phyloP scores from a whole-genome alignment of 2,329 filamentous ascomycete genomes.

The Hypoxylon sp. region DNA sequence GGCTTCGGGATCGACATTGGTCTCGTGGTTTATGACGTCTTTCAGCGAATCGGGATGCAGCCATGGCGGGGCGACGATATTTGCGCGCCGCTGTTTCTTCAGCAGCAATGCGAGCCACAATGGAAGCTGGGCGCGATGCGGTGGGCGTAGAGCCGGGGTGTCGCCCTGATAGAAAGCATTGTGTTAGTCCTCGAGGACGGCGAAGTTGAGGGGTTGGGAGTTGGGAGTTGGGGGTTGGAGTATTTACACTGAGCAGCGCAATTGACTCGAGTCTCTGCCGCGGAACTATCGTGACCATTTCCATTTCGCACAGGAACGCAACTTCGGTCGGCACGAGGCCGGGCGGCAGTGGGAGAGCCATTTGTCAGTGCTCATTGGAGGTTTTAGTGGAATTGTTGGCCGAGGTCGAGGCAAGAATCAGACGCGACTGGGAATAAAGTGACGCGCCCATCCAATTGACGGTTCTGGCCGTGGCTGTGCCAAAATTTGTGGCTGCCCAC shows the following conservation, averaged over 20 bases:
- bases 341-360: slow-evolving; percentile 54
- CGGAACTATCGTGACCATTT: slow-evolving; percentile 91
- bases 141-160: slow-evolving; percentile 82
- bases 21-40: slow-evolving; percentile 86
- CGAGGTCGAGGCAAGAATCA: slow-evolving; percentile 9
- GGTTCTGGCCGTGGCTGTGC: slow-evolving; percentile 13
- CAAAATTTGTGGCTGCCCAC: slow-evolving; percentile 13
- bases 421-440: slow-evolving; percentile 28
- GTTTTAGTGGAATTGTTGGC: slow-evolving; percentile 11
- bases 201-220: slow-evolving; percentile 26
- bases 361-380: slow-evolving; percentile 35
- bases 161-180: slow-evolving; percentile 72
- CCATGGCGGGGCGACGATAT: slow-evolving; percentile 93
- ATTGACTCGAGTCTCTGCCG: slow-evolving; percentile 91
- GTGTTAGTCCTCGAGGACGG: slow-evolving; percentile 22
- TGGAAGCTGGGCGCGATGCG: slow-evolving; percentile 83
- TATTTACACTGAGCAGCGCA: slow-evolving; percentile 84
- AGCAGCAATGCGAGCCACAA: slow-evolving; percentile 96
- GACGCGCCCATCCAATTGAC: slow-evolving; percentile 22
- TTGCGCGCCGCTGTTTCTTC: slow-evolving; percentile 93
- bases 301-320: slow-evolving; percentile 97
- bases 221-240: slow-evolving; percentile 24
- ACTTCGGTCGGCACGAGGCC: slow-evolving; percentile 88
- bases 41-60: slow-evolving; percentile 82
- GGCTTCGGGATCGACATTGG: slow-evolving; percentile 75